Conservation (phyloP, 768 basidiomycete species). For the Cystofilobasidium bisporidii region DNA sequence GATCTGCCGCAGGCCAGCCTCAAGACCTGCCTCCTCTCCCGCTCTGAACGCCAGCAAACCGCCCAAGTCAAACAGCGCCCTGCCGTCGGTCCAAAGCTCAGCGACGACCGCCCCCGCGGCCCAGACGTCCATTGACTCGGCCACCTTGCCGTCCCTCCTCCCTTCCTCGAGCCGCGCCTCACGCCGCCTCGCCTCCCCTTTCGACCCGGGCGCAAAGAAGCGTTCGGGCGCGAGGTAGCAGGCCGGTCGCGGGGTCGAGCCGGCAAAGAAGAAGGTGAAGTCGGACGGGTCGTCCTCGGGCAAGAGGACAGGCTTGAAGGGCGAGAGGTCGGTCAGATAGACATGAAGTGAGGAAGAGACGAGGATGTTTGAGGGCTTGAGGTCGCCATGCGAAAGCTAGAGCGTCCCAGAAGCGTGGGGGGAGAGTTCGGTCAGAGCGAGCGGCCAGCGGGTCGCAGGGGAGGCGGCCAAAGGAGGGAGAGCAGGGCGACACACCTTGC, state of each 20-base stretch:
- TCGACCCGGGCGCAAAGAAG: slow-evolving; percentile 72
- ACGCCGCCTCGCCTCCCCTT: slow-evolving; percentile 41
- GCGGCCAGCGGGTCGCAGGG: too few species aligned
- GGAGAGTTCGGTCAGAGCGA: neutral
- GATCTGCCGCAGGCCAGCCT: slow-evolving; percentile 58
- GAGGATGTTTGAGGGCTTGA: slow-evolving; percentile 93
- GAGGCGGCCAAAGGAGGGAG: too few species aligned
- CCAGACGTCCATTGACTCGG: slow-evolving; percentile 96
- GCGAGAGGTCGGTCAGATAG: slow-evolving; percentile 88
- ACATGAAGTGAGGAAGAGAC: slow-evolving; percentile 95
- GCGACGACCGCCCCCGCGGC: slow-evolving; percentile 89
- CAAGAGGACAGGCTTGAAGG: slow-evolving; percentile 88
- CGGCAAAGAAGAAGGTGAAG: slow-evolving; percentile 87
- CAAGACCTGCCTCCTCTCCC: slow-evolving; percentile 69
- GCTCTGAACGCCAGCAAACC: slow-evolving; percentile 70
- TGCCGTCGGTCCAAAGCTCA: slow-evolving; percentile 90
- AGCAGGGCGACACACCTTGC: slow-evolving; percentile 51
- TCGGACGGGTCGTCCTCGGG: slow-evolving; percentile 94
- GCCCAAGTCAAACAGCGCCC: slow-evolving; percentile 82
- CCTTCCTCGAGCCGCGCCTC: slow-evolving; percentile 38
- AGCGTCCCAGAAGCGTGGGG: neutral
- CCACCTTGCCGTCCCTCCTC: slow-evolving; percentile 68
- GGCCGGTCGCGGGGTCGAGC: slow-evolving; percentile 41
- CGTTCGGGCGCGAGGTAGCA: slow-evolving; percentile 96
- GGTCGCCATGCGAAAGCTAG: slow-evolving; percentile 93